Percentiles rank a stretch among this genome's conserved stretches.
phyloP scores from a whole-genome alignment of 2,329 filamentous ascomycete species.

The Pyrenophora seminiperda region DNA sequence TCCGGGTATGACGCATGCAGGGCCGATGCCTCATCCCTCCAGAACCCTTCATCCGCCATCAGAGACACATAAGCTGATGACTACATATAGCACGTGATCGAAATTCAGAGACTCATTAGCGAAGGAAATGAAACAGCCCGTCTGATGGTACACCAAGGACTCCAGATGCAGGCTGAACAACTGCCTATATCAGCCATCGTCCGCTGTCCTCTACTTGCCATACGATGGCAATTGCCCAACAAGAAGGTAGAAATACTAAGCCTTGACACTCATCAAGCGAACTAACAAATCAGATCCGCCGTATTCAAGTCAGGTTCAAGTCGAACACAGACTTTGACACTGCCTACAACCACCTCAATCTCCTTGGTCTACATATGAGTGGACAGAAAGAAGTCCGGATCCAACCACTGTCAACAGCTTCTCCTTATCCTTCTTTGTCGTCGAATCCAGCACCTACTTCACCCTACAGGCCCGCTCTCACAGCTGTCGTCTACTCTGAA shows the following conservation, averaged over 20 bases:
- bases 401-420: conserved; percentile 15
- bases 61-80: conserved; percentile 9
- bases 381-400: conserved; percentile 12
- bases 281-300: conserved; percentile 43
- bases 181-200: conserved; percentile 53
- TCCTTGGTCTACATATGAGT: conserved; percentile 42
- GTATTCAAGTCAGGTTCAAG: conserved; percentile 53
- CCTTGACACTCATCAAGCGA: conserved; percentile 1
- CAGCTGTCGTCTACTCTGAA: conserved; percentile 2
- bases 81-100: conserved; percentile 27
- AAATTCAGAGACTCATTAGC: conserved; percentile 31
- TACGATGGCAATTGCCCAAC: conserved; percentile 48
- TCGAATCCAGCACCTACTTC: conserved; percentile 2
- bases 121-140: conserved; percentile 26
- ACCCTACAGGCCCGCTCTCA: background rate
- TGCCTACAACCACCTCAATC: conserved; percentile 39
- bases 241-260: conserved; percentile 35
- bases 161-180: conserved; percentile 45
- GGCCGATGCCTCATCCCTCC: background rate
- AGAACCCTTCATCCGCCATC: background rate
- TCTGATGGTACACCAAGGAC: conserved; percentile 29
- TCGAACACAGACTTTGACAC: conserved; percentile 46
- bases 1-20: conserved; percentile 47
- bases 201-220: conserved; percentile 47
- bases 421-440: conserved; percentile 11